Conservation (phyloP, 2,329 filamentous ascomycete species). For the Incumbomyces delicatus region DNA sequence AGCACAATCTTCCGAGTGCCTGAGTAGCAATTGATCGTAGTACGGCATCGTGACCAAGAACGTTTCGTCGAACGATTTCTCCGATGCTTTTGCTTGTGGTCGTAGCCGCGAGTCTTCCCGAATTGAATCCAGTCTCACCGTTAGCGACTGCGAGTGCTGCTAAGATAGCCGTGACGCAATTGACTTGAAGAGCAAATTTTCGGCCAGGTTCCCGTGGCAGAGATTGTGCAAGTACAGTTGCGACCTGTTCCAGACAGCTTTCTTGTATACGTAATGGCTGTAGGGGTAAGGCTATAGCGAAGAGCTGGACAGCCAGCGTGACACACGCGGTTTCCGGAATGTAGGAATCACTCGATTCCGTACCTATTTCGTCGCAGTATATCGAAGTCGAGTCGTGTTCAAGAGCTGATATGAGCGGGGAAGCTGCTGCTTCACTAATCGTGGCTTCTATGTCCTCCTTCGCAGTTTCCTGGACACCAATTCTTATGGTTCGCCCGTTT, state of each 20-base stretch:
- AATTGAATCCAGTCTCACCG: slow-evolving; percentile 63
- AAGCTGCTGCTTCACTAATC: slow-evolving; percentile 15
- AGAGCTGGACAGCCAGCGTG: slow-evolving; percentile 86
- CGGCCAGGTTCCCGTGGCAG: slow-evolving; percentile 78
- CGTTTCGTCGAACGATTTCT: slow-evolving; percentile 46
- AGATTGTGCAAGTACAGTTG: slow-evolving; percentile 64
- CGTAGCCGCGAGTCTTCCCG: slow-evolving; percentile 62
- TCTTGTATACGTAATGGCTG: slow-evolving; percentile 90
- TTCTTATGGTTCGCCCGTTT: slow-evolving; percentile 37
- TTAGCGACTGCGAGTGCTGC: slow-evolving; percentile 73
- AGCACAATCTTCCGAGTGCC: slow-evolving; percentile 77
- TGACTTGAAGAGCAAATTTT: slow-evolving; percentile 83
- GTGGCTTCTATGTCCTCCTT: slow-evolving; percentile 45
- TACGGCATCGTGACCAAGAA: slow-evolving; percentile 74
- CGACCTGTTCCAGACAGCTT: slow-evolving; percentile 87
- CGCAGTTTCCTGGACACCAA: slow-evolving; percentile 44
- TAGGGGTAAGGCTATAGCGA: slow-evolving; percentile 80
- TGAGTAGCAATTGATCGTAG: slow-evolving; percentile 78
- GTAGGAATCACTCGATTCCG: slow-evolving; percentile 10
- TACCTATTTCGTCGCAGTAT: slow-evolving; percentile 8
- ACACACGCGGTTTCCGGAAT: slow-evolving; percentile 88
- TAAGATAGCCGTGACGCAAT: slow-evolving; percentile 72
- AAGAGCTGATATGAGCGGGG: slow-evolving; percentile 22
- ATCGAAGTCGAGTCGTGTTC: slow-evolving; percentile 54
- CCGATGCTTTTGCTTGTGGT: slow-evolving; percentile 64